Percentiles rank a stretch among this genome's conserved stretches.
Conservation (phyloP, 441 rosid species). For the Croton laevigatus region DNA sequence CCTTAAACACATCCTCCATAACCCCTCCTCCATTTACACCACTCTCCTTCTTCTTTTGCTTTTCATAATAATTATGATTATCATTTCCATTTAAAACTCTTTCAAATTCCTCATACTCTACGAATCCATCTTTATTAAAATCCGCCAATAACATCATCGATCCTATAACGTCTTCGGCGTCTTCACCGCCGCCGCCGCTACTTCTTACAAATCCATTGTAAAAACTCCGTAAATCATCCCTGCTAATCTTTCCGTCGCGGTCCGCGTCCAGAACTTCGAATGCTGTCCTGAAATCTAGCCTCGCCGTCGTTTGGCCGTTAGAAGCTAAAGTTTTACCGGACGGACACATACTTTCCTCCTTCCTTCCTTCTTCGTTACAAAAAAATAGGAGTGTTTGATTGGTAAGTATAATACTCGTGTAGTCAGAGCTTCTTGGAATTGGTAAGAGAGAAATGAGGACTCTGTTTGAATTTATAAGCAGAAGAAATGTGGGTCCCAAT, state of each 20-base stretch:
- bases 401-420: too few species aligned
- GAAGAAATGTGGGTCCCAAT: conserved; percentile 7
- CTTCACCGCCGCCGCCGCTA: conserved; percentile 9
- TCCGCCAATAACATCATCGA: conserved; percentile 81
- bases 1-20: conserved; percentile 71
- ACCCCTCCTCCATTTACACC: conserved; percentile 25
- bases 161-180: conserved; percentile 42
- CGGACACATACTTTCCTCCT: conserved; percentile 53
- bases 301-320: conserved; percentile 10
- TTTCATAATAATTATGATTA: not conserved
- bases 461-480: not conserved
- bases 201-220: conserved; percentile 32
- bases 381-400: too few species aligned
- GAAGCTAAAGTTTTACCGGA: conserved; percentile 36
- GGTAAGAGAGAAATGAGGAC: too few species aligned
- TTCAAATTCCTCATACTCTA: conserved; percentile 80
- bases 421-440: not conserved
- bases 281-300: conserved; percentile 49
- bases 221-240: conserved; percentile 56
- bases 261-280: conserved; percentile 78
- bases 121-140: conserved; percentile 69
- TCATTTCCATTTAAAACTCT: conserved; percentile 40
- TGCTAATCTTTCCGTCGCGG: conserved; percentile 86
- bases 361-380: too few species aligned
- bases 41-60: not conserved